A percentile compares a stretch with the other conserved stretches of the same genome.
Evolutionary conservation across 768 basidiomycete genomes (phyloP).

Genomic region (Termitomyces sp.): DNA sequence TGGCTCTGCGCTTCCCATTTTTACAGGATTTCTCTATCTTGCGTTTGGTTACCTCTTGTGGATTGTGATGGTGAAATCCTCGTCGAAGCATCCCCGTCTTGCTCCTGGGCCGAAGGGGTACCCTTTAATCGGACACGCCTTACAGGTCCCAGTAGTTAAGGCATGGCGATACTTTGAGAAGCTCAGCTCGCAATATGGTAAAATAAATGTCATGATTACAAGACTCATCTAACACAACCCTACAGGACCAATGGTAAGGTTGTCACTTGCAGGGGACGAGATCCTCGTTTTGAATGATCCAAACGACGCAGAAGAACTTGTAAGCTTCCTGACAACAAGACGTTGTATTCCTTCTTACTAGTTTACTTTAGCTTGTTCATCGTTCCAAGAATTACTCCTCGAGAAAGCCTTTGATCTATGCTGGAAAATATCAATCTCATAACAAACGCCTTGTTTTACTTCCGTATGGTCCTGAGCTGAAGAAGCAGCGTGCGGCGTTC

Average conservation of each 20-base stretch:
- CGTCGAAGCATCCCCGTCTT: neutral
- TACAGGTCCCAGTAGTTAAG: conserved; percentile 7
- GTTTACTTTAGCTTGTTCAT: neutral
- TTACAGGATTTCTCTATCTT: neutral
- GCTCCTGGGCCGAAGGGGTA: conserved; percentile 6
- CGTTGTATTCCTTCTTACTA: neutral
- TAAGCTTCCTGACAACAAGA: neutral
- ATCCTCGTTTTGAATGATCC: conserved; percentile 7
- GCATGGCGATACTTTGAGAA: conserved; percentile 9
- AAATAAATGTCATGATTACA: too few species aligned
- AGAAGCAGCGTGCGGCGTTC: conserved; percentile 8
- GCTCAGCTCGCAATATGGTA: conserved; percentile 6
- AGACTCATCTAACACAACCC: neutral
- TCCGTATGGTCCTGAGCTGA: conserved; percentile 9
- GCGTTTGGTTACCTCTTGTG: neutral
- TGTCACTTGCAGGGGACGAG: conserved; percentile 7
- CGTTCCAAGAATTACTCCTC: conserved; percentile 10
- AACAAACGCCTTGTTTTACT: conserved; percentile 8
- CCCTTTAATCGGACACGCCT: conserved; percentile 6
- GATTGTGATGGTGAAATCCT: neutral
- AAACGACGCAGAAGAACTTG: conserved; percentile 8
- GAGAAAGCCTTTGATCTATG: conserved; percentile 5
- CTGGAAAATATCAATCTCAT: conserved; percentile 8
- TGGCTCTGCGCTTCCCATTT: neutral
- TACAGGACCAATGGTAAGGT: conserved; percentile 5